Base-by-base conservation (phyloP, 495 filamentous ascomycete species). In the Daldinia decipiens region DNA sequence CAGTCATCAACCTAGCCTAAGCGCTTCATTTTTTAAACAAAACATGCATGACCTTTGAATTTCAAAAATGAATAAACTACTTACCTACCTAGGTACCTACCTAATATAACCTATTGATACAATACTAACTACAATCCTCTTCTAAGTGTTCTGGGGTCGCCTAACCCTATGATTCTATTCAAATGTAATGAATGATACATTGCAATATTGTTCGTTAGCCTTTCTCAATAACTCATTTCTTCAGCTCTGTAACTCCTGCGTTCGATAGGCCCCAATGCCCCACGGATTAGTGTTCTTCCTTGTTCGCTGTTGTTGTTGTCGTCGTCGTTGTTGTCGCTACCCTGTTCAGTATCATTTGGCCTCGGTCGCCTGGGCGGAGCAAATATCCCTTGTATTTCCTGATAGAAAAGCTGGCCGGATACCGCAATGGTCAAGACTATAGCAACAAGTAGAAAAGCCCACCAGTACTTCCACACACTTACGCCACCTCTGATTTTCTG, bases 401-500 rank as follows among this genome's bases (percentile, higher is more conserved):
- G 21, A 1, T 27, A 38, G 17, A 58, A 7, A 11, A 58, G 21
- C 0, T 11, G 11, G 3, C 55, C 36, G 0, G 55, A 27, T 59
- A 63, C 59, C 24, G 19, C 9, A 15, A 8, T 5, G 19, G 66
- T 69, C 6, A 69, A n/a, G 24, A n/a, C 8, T 9, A 21, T 19
- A 9, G 54, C 11, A 24, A 59, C 39, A n/a, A 53, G 12, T 6
- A 45, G n/a, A 3, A 69, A 40, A 15, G 62, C 31, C 65, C 65
- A 68, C 57, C 65, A 61, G 8, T 68, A 27, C 12, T 21, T 32
- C 65, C 65, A 68, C 4, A 43, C 65, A 15, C 13, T 62, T n/a
- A 60, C 52, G 1, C 62, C 62, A n/a, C 24, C 17, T 4, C 65
- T 40, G 12, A 58, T 50, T 12, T 55, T 31, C 1, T 50, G 4